Conservation (phyloP, 768 basidiomycete genomes). For the Phaffia tasmanica region DNA sequence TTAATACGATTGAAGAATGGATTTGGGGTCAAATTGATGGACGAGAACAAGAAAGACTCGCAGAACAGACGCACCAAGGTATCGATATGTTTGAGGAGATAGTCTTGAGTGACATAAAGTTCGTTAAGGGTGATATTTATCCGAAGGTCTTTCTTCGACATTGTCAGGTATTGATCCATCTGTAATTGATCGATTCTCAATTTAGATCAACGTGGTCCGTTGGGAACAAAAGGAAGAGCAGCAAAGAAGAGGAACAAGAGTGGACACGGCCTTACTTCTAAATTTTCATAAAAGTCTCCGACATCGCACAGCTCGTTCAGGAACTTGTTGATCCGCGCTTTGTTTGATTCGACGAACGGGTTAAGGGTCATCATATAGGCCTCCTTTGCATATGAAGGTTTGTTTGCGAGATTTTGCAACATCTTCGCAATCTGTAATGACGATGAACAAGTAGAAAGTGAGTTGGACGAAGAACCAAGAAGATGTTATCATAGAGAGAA, state of each 20-base stretch:
- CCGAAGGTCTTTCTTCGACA: slow-evolving; percentile 96
- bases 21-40: background rate
- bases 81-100: slow-evolving; percentile 90
- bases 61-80: slow-evolving; percentile 64
- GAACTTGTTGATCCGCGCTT: slow-evolving; percentile 93
- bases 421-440: slow-evolving; percentile 84
- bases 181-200: slow-evolving; percentile 35
- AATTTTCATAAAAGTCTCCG: slow-evolving; percentile 95
- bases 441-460: background rate
- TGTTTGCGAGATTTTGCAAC: slow-evolving; percentile 98
- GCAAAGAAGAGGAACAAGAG: background rate
- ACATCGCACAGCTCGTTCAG: slow-evolving; percentile 95
- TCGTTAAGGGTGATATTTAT: slow-evolving; percentile 99
- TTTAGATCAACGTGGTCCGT: background rate
- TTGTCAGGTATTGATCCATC: slow-evolving; percentile 99
- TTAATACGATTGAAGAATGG: background rate
- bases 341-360: slow-evolving; percentile 98
- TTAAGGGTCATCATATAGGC: slow-evolving; percentile 97
- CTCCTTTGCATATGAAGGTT: slow-evolving; percentile 95
- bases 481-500: background rate
- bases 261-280: slow-evolving; percentile 57
- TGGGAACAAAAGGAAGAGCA: background rate
- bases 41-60: no score
- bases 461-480: background rate
- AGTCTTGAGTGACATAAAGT: slow-evolving; percentile 94